Conservation (phyloP, 768 basidiomycete genomes). For the Termitomyces sp. region DNA sequence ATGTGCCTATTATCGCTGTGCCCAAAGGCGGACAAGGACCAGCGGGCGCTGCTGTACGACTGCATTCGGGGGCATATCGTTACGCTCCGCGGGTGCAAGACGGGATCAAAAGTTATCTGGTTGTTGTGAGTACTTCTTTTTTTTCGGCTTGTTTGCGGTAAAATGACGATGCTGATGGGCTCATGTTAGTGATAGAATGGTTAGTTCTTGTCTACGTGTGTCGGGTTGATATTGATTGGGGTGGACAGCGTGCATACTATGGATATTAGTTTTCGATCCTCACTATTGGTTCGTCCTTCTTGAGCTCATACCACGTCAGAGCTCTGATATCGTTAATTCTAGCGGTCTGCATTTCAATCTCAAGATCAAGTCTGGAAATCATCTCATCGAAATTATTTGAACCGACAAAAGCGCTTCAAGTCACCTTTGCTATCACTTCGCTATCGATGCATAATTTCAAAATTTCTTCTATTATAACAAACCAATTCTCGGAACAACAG, state of each 20-base stretch:
- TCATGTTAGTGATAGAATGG: not conserved
- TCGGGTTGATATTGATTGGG: not conserved
- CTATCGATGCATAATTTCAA: not conserved
- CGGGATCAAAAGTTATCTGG: slow-evolving; percentile 93
- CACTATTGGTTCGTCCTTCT: not conserved
- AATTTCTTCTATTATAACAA: not conserved
- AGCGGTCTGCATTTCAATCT: not conserved
- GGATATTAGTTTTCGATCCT: not conserved
- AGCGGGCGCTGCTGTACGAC: slow-evolving; percentile 75
- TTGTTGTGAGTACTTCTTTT: slow-evolving; percentile 47
- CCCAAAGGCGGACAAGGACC: slow-evolving; percentile 76
- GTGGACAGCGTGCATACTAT: not conserved
- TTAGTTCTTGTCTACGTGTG: not conserved
- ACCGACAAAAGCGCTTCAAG: not conserved
- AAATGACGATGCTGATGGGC: not conserved
- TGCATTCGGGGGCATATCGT: slow-evolving; percentile 87
- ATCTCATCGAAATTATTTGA: not conserved
- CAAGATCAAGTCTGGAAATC: not conserved
- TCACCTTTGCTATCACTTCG: not conserved
- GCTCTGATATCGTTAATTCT: not conserved
- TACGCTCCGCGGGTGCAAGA: slow-evolving; percentile 86
- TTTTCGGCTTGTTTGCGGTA: not conserved
- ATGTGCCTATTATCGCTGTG: not conserved
- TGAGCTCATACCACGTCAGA: too few relatives aligned
- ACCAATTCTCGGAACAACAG: not conserved